Base-by-base conservation (phyloP, 768 basidiomycete species). In the Lyophyllum shimeji region DNA sequence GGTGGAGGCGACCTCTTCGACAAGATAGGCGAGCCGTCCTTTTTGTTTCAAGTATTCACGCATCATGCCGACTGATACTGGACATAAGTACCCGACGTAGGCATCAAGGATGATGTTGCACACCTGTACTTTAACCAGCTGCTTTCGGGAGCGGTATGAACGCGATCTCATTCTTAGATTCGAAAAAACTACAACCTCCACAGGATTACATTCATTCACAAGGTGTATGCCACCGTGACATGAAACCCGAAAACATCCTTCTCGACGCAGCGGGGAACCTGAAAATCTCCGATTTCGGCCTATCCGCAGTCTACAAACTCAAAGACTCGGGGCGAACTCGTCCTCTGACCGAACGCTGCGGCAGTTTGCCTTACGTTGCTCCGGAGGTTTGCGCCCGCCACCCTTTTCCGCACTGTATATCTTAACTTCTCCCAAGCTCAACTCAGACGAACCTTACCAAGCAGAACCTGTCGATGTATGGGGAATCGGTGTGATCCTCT, bases 1-100 rank as follows among this genome's bases (percentile, higher is more conserved):
- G 85, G 85, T 1, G 95, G 95, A 20, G 97, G 97, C 0, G 97
- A 98, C 70, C 73, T 99, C 29, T 99, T 99, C 69, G 97, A 99
- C 71, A 99, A 98, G 77, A 99, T 99, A 50, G 91, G 96, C 96
- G 65, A 42, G 89, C 29, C 4, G 29, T 9, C 9, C 4, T 29
- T 4, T 5, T 9, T 61, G 43, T 9, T 44, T 55, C 50, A 29
- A 13, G 8, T 18, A n/a, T 40, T 40, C 15, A 18, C 39, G 39
- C 2, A 9, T 37, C n/a, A 4, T 40, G n/a, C 15, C 5, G 15
- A 40, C 39, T 20, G 47, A 23, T 49, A 45, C 5, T 13, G 51
- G 29, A 39, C 21, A 27, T 17, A 43, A 98, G 97, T 88, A 2
- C 95, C 97, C 1, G 93, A 98, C 69, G 78, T 91, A 7, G 97